phyloP scores from a whole-genome alignment of 2,329 filamentous ascomycete species.

The Coleophoma crateriformis region DNA sequence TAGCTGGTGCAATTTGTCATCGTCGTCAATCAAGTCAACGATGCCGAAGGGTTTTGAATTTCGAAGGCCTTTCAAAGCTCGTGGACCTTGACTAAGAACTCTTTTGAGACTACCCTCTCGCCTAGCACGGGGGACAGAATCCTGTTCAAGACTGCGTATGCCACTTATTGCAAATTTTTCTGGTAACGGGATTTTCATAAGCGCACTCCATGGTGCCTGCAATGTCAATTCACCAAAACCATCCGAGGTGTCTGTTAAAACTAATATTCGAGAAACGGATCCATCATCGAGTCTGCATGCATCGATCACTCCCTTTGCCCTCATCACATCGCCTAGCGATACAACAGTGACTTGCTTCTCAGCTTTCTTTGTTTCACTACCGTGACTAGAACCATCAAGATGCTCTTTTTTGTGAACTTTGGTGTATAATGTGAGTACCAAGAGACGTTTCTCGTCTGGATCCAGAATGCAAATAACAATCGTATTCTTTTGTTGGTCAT shows the following conservation, averaged over 20 bases:
- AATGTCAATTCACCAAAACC: conserved; percentile 63
- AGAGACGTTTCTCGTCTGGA: conserved; percentile 58
- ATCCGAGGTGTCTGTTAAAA: conserved; percentile 59
- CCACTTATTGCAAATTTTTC: conserved; percentile 51
- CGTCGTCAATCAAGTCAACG: conserved; percentile 61
- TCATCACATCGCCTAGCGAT: conserved; percentile 16
- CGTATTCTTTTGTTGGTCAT: conserved; percentile 47
- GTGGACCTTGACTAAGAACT: conserved; percentile 35
- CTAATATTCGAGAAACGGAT: conserved; percentile 60
- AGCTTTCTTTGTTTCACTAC: conserved; percentile 17
- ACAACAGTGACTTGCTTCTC: conserved; percentile 25
- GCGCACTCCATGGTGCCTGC: conserved; percentile 69
- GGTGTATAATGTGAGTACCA: conserved; percentile 58
- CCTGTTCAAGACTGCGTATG: conserved; percentile 51
- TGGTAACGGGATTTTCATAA: conserved; percentile 62
- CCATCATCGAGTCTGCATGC: conserved; percentile 68
- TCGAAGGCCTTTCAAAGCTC: conserved; percentile 38
- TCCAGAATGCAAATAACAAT: conserved; percentile 68
- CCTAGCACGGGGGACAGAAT: conserved; percentile 43
- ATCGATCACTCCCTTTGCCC: conserved; percentile 64
- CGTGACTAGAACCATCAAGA: conserved; percentile 5
- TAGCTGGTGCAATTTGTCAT: conserved; percentile 58
- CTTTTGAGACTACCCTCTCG: conserved; percentile 45
- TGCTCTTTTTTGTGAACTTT: conserved; percentile 21
- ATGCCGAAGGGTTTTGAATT: conserved; percentile 54